A percentile compares a stretch with the other conserved stretches of the same genome.
These are phyloP conservation scores for Macadamia tetraphylla DNA, from an alignment of 164 flowering plant genomes.

Conservation along the genomic window DNA sequence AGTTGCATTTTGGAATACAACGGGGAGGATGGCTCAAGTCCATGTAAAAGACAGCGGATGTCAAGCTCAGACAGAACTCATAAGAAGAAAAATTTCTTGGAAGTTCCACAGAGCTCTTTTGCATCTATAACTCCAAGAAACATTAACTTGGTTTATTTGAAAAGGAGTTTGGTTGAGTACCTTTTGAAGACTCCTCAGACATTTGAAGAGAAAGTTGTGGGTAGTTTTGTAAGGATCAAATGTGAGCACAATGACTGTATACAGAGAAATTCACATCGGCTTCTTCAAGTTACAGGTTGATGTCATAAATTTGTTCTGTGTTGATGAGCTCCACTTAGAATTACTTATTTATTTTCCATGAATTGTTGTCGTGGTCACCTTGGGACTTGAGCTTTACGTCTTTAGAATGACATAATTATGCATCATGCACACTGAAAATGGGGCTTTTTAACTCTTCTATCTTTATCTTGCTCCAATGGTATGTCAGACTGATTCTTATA, in stretches of 20 bases:
- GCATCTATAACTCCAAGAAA: conserved; percentile 55
- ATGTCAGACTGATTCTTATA: too few species aligned
- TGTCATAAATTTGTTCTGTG: too few species aligned
- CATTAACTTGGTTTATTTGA: conserved; percentile 58
- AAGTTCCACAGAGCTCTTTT: conserved; percentile 30
- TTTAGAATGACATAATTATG: too few species aligned
- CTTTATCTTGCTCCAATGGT: too few species aligned
- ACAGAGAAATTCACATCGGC: conserved; percentile 41
- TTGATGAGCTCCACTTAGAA: too few species aligned
- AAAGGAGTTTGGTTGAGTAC: conserved; percentile 46
- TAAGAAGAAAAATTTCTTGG: not conserved
- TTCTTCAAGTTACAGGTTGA: conserved; percentile 58
- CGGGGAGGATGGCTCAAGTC: conserved; percentile 7
- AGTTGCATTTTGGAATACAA: conserved; percentile 24
- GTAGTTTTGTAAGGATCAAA: conserved; percentile 63
- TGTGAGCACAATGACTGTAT: conserved; percentile 38
- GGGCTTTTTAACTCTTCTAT: too few species aligned
- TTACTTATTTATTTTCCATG: too few species aligned
- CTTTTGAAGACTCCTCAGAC: conserved; percentile 39
- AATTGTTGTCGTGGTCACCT: too few species aligned
- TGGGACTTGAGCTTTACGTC: too few species aligned
- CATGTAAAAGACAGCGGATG: conserved; percentile 20
- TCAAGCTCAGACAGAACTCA: conserved; percentile 6
- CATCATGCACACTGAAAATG: too few species aligned
- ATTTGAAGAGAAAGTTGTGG: conserved; percentile 51